Evolutionary conservation across 192 early-diverging fungal species (phyloP), one percentile per base, ranked within the genome.

Genomic region (Coemansia sp.): DNA sequence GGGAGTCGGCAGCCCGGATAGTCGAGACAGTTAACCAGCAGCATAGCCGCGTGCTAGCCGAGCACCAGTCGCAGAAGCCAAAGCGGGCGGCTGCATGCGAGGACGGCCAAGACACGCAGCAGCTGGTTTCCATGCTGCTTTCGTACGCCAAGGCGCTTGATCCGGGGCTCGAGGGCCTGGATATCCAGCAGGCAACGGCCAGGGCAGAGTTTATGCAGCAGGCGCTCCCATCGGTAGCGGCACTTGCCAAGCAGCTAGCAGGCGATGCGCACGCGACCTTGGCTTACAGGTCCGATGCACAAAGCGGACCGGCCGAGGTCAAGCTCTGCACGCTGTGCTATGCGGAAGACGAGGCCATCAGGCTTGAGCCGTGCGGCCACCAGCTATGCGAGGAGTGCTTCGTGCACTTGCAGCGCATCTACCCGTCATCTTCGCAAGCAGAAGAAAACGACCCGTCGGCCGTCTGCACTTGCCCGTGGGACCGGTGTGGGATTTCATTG

Each of bases 281-380:
- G 11, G 18, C 37, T 37, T 37, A 15, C 5, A 53, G 36, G 10
- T 12, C 1, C 12, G 1, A 46, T 26, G 30, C 31, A 5, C 11
- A 9, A 10, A 12, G 21, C 21, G 21, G 7, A 30, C 6, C 10
- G 21, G 15, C 7, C n/a, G 20, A 12, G 5, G 26, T 41, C 0
- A 51, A 52, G 3, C 45, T 44, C 6, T 76, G 72, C 38, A 69
- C 72, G n/a, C 51, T 76, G 16, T 76, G 72, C 55, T 76, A 65
- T 53, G 49, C 66, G 4, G 60, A 64, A n/a, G 36, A 48, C 31
- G 66, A 76, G 16, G 42, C 62, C 1, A 42, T 69, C 11, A 46
- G 30, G 40, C 62, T 76, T n/a, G 40, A 18, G 31, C 72, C 66
- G 11, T 76, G 72, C 58, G 39, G 46, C 6, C 72, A 76, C 50